Evolutionary conservation across 2,329 filamentous ascomycete species (phyloP), one percentile per base, ranked within the genome.

Genomic region (Macroventuria anomochaeta): DNA sequence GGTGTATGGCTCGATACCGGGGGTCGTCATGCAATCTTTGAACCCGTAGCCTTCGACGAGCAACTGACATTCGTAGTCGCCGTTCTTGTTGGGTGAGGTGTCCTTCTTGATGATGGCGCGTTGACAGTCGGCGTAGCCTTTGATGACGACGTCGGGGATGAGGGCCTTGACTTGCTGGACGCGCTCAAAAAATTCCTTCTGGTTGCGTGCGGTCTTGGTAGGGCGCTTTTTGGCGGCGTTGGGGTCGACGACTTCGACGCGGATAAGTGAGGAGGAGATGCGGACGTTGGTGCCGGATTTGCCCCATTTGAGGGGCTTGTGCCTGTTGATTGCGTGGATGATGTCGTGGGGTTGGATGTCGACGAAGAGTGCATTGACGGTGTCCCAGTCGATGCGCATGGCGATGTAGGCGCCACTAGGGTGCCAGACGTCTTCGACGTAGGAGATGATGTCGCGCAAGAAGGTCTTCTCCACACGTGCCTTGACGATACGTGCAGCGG

Each of bases 401-500:
- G 89, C 87, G 52, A 99, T 83, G 61, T 88, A 92, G 32, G 88
- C 88, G 32, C 86, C 85, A 34, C 87, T 85, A 0, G 84, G 82
- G n/a, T 88, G 87, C 90, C 93, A 97, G 60, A 90, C 88, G 62
- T 97, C 92, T 68, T 96, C 91, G 26, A 97, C 85, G 64, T 86
- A 95, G 41, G 84, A 83, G 53, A 96, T 85, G 36, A 88, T 83
- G 67, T 99, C 95, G 15, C 87, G 85, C 11, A 99, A 80, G 66
- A 88, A 97, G 0, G 93, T 97, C 81, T 97, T 96, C 75, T 97
- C 93, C 51, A 99, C 96, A 38, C 93, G 87, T 13, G 88, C 91
- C 76, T 97, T 96, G 63, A 96, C 93, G 33, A 96, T 87, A 26
- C 88, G 87, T n/a, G 93, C 95, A 2, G 89, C 91, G 61, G 88